Evolutionary conservation across 345 rosid species (phyloP).

Genomic region (Lepidium sativum): DNA sequence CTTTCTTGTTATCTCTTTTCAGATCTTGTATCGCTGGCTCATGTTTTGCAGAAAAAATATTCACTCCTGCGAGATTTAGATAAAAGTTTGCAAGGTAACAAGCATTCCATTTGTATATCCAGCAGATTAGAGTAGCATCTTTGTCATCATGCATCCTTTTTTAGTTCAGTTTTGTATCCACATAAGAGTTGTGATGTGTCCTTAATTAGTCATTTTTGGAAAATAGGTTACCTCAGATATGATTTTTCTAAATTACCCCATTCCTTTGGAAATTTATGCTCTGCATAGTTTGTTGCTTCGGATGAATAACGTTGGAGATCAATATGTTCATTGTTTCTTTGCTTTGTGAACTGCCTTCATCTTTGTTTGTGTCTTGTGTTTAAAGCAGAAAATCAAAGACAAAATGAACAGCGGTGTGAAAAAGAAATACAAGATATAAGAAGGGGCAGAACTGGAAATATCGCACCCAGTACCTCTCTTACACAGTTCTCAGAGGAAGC

Average conservation of each 20-base stretch:
- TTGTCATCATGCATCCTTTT: neutral
- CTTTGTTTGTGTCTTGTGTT: neutral
- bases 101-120: neutral
- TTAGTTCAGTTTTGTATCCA: neutral
- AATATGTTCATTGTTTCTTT: neutral
- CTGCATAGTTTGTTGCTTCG: neutral
- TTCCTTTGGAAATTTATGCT: neutral
- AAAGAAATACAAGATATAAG: constrained; percentile 78
- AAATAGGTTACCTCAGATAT: neutral
- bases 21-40: constrained; percentile 78
- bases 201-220: neutral
- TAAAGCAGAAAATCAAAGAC: constrained; percentile 55
- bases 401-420: constrained; percentile 82
- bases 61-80: constrained; percentile 79
- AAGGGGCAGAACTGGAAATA: constrained; percentile 53
- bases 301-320: no score
- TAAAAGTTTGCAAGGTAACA: constrained; percentile 83
- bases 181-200: no score
- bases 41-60: constrained; percentile 82
- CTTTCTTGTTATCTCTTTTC: constrained; percentile 5
- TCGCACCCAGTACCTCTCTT: constrained; percentile 41
- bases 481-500: constrained; percentile 77
- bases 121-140: neutral
- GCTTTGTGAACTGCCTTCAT: neutral
- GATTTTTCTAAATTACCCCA: neutral